Percentiles rank a stretch among this genome's conserved stretches.
Evolutionary conservation across 139 green algal species (phyloP).

Genomic region (Protoeuglena noctilucae): DNA sequence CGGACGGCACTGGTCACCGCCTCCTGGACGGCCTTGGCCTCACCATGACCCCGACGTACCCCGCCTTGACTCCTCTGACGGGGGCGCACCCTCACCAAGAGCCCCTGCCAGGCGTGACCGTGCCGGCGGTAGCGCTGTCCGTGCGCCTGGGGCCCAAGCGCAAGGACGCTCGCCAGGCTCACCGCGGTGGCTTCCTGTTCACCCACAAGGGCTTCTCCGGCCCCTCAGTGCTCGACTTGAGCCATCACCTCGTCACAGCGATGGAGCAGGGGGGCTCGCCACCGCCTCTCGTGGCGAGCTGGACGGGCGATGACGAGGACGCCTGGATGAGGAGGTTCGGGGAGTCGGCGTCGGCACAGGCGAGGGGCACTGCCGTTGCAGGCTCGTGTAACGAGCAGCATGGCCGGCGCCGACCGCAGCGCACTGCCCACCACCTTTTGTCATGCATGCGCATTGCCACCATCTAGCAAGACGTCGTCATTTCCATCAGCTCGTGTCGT

Average conservation of each 20-base stretch:
- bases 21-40: neutral
- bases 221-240: constrained; percentile 64
- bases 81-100: constrained; percentile 42
- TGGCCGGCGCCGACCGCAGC: too few species aligned
- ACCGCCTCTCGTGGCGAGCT: constrained; percentile 4
- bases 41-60: too few species aligned
- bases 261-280: constrained; percentile 7
- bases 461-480: too few species aligned
- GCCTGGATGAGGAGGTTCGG: too few species aligned
- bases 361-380: too few species aligned
- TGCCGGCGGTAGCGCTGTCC: constrained; percentile 33
- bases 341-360: too few species aligned
- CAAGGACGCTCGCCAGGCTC: constrained; percentile 10
- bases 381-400: too few species aligned
- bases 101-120: constrained; percentile 30
- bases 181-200: constrained; percentile 63
- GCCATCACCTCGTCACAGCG: constrained; percentile 39
- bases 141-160: neutral
- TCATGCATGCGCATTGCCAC: too few species aligned
- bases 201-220: constrained; percentile 58
- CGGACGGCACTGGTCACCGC: constrained; percentile 49
- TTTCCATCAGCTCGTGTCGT: too few species aligned
- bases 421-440: too few species aligned
- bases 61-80: constrained; percentile 55
- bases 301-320: constrained; percentile 4